A percentile compares a stretch with the other conserved stretches of the same genome.
Evolutionary conservation across 1,284 basidiomycete genomes (phyloP).

Genomic region (Pseudozyma tsukubaensis): DNA sequence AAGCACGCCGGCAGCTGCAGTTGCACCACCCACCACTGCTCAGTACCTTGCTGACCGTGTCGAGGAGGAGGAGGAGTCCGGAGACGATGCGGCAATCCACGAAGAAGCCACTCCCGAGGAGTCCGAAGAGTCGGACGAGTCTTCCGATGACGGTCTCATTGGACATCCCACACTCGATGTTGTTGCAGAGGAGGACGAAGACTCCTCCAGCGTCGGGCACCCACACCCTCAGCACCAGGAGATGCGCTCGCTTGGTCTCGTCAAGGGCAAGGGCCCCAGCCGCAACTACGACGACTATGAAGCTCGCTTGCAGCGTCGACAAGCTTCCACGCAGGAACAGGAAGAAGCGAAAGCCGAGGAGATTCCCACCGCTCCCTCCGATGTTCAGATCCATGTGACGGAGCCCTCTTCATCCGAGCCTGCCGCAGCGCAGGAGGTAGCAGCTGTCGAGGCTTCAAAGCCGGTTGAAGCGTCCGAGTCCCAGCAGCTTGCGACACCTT

Average conservation of each 20-base stretch:
- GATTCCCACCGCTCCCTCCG: constrained; percentile 15
- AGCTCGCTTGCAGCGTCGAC: constrained; percentile 30
- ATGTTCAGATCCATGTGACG: constrained; percentile 24
- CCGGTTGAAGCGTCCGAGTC: background rate
- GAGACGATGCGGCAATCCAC: constrained; percentile 11
- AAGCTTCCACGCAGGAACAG: constrained; percentile 31
- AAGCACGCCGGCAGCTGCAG: background rate
- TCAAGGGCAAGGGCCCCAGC: constrained; percentile 36
- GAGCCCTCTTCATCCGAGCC: constrained; percentile 5
- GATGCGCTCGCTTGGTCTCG: constrained; percentile 40
- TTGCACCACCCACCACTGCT: constrained; percentile 25
- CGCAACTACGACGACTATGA: constrained; percentile 36
- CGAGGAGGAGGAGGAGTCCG: constrained; percentile 35
- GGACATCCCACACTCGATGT: constrained; percentile 49
- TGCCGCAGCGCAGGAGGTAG: background rate
- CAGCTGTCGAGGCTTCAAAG: background rate
- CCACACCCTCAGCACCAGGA: constrained; percentile 33
- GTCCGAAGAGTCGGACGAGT: constrained; percentile 27
- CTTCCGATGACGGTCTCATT: constrained; percentile 39
- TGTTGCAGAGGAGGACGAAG: constrained; percentile 60
- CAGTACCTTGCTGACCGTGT: constrained; percentile 33
- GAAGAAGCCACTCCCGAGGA: constrained; percentile 22
- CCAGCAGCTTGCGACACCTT: background rate
- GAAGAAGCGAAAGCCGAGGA: constrained; percentile 1
- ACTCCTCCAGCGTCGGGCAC: constrained; percentile 47